phyloP scores from a whole-genome alignment of 495 filamentous ascomycete genomes.

The Apiosordaria backusii region DNA sequence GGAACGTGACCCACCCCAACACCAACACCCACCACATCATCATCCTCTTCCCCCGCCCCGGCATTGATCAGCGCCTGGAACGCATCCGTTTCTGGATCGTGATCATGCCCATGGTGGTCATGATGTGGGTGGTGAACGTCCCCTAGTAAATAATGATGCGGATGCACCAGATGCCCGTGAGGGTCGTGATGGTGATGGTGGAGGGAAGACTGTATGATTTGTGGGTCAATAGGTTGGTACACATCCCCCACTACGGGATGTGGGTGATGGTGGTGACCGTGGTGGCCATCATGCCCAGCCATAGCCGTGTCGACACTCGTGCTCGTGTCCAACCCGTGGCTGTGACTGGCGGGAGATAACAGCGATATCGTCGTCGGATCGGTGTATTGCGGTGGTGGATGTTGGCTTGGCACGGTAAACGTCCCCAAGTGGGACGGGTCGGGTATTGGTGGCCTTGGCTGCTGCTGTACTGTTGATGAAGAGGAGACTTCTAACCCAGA shows the following conservation, averaged over 20 bases:
- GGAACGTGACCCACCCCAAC: too few species aligned
- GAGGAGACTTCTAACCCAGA: slow-evolving; percentile 27
- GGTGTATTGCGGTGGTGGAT: slow-evolving; percentile 27
- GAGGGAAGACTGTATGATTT: slow-evolving; percentile 42
- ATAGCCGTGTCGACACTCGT: slow-evolving; percentile 12
- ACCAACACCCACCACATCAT: neutral
- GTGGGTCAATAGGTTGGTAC: slow-evolving; percentile 51
- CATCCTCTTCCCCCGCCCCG: slow-evolving; percentile 20
- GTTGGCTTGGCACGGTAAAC: slow-evolving; percentile 27
- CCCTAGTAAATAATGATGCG: slow-evolving; percentile 2
- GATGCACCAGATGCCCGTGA: slow-evolving; percentile 14
- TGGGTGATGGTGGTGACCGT: slow-evolving; percentile 23
- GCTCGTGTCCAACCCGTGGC: neutral
- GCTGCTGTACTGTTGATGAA: slow-evolving; percentile 18
- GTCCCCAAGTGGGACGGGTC: slow-evolving; percentile 24
- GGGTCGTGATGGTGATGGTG: slow-evolving; percentile 21
- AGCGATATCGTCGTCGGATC: slow-evolving; percentile 36
- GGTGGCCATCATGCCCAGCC: slow-evolving; percentile 15
- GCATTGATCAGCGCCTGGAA: slow-evolving; percentile 46
- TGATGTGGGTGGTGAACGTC: slow-evolving; percentile 17
- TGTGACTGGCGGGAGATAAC: slow-evolving; percentile 22
- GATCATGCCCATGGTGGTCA: slow-evolving; percentile 24
- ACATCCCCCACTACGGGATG: slow-evolving; percentile 14
- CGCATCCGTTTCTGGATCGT: slow-evolving; percentile 31
- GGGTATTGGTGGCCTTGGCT: slow-evolving; percentile 1